phyloP scores from a whole-genome alignment of 2,329 filamentous ascomycete species.

The Aspergillus tubingensis region DNA sequence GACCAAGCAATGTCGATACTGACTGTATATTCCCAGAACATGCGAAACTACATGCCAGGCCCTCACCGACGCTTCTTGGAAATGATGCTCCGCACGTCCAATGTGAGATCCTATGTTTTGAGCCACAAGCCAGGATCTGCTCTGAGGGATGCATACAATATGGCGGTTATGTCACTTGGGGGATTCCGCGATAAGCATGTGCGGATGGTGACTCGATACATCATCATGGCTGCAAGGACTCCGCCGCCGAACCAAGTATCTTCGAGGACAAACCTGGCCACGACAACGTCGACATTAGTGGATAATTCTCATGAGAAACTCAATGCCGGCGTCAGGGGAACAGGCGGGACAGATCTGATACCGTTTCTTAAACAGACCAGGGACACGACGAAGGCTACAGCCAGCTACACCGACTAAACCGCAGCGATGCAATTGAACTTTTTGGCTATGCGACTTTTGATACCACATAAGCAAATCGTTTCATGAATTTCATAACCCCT shows the following conservation, averaged over 20 bases:
- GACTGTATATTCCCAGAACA: conserved; percentile 42
- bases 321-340: conserved; percentile 48
- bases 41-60: conserved; percentile 58
- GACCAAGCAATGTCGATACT: background rate
- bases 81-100: conserved; percentile 47
- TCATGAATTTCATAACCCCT: too few relatives aligned
- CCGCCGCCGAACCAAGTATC: conserved; percentile 16
- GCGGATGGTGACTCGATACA: conserved; percentile 55
- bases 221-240: conserved; percentile 48
- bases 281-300: conserved; percentile 44
- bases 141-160: conserved; percentile 49
- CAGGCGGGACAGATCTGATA: conserved; percentile 56
- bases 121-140: conserved; percentile 33
- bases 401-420: conserved; percentile 27
- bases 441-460: background rate
- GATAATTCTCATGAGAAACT: conserved; percentile 32
- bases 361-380: conserved; percentile 56
- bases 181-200: conserved; percentile 55
- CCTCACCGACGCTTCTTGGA: conserved; percentile 55
- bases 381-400: conserved; percentile 52
- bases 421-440: background rate
- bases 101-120: conserved; percentile 50
- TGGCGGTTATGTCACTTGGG: conserved; percentile 48
- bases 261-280: conserved; percentile 46
- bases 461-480: background rate